A percentile compares a stretch with the other conserved stretches of the same genome.
Evolutionary conservation across 163 green algal genomes (phyloP).

Genomic region (Prototheca wickerhamii): DNA sequence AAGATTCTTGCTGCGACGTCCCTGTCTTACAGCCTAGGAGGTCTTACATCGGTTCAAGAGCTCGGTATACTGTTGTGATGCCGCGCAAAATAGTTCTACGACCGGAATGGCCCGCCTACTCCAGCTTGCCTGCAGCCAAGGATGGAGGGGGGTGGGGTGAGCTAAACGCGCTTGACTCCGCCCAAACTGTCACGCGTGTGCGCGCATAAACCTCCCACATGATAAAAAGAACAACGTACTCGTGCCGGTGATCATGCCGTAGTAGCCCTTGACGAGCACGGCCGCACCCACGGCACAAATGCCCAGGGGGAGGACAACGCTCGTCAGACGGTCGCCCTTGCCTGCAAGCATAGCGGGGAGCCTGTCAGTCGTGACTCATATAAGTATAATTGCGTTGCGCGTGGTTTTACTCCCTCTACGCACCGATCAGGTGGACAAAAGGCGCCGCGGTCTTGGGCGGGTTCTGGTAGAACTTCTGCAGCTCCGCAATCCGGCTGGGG

Average conservation of each 20-base stretch:
- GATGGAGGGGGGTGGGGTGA: too few relatives aligned
- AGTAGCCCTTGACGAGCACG: constrained; percentile 4
- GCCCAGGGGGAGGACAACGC: constrained; percentile 7
- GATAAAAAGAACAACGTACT: too few relatives aligned
- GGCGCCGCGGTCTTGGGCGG: neutral
- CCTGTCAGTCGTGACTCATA: neutral
- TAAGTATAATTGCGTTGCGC: neutral
- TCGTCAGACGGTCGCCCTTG: constrained; percentile 9
- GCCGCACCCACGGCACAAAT: neutral
- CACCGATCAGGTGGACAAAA: constrained; percentile 1
- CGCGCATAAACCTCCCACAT: too few relatives aligned
- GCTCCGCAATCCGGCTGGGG: neutral
- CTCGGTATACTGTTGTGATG: too few relatives aligned
- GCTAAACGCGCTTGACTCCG: too few relatives aligned
- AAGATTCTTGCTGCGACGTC: too few relatives aligned
- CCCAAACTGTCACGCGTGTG: too few relatives aligned
- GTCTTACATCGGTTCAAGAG: too few relatives aligned
- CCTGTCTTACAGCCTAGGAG: too few relatives aligned
- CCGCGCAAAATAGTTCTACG: too few relatives aligned
- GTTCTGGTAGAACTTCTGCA: constrained; percentile 5
- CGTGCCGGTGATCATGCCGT: constrained; percentile 6
- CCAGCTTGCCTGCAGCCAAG: too few relatives aligned
- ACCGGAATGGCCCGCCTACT: too few relatives aligned
- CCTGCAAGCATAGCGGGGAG: neutral
- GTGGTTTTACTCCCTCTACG: neutral